Conservation (phyloP, 176 grass and related monocot species). For the Oryza brachyantha region DNA sequence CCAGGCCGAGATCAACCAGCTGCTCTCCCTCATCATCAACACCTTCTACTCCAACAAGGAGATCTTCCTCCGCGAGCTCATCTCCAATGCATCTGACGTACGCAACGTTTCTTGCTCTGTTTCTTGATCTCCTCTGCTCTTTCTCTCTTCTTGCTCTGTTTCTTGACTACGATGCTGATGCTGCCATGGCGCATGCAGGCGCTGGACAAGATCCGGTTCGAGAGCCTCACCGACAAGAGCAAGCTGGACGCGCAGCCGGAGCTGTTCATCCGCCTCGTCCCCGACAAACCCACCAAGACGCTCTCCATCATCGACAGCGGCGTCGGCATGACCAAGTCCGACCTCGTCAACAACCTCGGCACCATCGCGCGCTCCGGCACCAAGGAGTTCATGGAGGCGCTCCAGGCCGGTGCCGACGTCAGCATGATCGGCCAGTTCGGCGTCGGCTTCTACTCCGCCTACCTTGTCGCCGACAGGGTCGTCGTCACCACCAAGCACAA, state of each 20-base stretch:
- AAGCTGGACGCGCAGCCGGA: slow-evolving; percentile 57
- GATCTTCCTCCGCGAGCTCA: slow-evolving; percentile 69
- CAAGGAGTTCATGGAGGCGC: slow-evolving; percentile 70
- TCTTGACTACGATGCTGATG: too few species aligned
- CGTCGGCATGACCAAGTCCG: slow-evolving; percentile 62
- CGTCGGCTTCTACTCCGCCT: slow-evolving; percentile 60
- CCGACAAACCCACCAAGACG: slow-evolving; percentile 48
- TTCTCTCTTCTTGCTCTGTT: not conserved
- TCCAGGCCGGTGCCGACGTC: slow-evolving; percentile 51
- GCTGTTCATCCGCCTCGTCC: slow-evolving; percentile 52
- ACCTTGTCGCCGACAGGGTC: slow-evolving; percentile 63
- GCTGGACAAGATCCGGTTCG: slow-evolving; percentile 54
- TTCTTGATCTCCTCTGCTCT: not conserved
- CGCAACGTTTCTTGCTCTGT: not conserved
- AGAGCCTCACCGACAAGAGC: slow-evolving; percentile 66
- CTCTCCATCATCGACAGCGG: slow-evolving; percentile 66
- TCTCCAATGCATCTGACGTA: slow-evolving; percentile 51
- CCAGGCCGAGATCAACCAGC: slow-evolving; percentile 71
- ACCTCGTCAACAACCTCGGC: slow-evolving; percentile 61
- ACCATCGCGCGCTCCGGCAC: slow-evolving; percentile 60
- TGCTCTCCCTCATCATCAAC: slow-evolving; percentile 64
- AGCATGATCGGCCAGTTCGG: slow-evolving; percentile 73
- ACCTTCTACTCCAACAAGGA: slow-evolving; percentile 78
- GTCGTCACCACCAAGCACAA: slow-evolving; percentile 79
- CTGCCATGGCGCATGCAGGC: slow-evolving; percentile 28